Evolutionary conservation across 2,329 filamentous ascomycete genomes (phyloP), one percentile per base, ranked within the genome.

Genomic region (Atkinsonella hypoxylon): DNA sequence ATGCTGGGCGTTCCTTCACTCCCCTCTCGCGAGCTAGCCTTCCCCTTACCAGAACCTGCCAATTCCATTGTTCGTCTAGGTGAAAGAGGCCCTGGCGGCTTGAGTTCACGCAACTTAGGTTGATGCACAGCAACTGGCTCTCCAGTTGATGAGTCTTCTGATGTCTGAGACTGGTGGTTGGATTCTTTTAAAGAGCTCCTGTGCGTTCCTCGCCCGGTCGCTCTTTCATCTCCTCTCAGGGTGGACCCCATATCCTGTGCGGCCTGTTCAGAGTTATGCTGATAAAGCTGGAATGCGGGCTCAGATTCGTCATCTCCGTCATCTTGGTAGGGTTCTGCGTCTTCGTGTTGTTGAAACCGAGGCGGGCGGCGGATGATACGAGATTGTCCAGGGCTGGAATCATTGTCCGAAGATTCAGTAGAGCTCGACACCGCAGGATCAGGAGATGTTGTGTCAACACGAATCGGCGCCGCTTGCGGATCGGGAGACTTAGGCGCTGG

Each of bases 1-100:
- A 89, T 89, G 58, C 85, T 89, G 1, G 83, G 85, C 13, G 82
- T 84, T 13, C 83, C 83, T 55, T 89, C 84, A 60, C 83, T 88
- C 12, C 79, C 79, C 54, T 85, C 81, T 12, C 75, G 73, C 1
- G 76, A 77, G 44, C 70, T 66, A 0, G 70, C 73, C 58, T 75
- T 74, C 30, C 68, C 70, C 53, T 75, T 76, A 9, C 67, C 68
- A 9, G 68, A 66, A 26, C 74, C 74, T 2, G 76, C 71, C 46
- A 83, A 60, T 59, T 85, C 82, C 7, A 76, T 72, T 13, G 76
- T 76, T 22, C 81, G 75, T 20, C 76, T 75, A 1, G 82, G 81
- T 41, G 74, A 80, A n/a, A 79, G 62, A 3, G 77, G 76, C 1
- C 72, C 74, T 1, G 64, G 61, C 3, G 65, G 56, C 11, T 64